phyloP scores from a whole-genome alignment of 176 grass and related monocot genomes.

The Dactylis glomerata region DNA sequence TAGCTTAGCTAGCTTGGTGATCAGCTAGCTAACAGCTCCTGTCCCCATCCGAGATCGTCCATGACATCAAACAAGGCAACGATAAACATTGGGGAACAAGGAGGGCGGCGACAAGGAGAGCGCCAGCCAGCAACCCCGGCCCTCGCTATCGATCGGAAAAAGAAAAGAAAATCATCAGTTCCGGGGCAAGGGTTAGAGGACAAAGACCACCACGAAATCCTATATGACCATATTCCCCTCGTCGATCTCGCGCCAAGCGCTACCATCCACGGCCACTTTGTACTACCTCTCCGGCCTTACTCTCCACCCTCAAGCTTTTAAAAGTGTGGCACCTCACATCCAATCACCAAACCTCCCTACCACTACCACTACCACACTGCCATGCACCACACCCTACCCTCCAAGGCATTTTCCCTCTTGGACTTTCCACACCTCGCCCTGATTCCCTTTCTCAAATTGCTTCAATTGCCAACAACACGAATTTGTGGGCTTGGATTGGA shows the following conservation, averaged over 20 bases:
- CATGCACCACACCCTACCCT: slow-evolving; percentile 10
- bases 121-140: slow-evolving; percentile 14
- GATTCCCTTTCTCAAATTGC: slow-evolving; percentile 65
- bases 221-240: slow-evolving; percentile 73
- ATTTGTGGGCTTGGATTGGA: slow-evolving; percentile 29
- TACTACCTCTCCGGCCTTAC: slow-evolving; percentile 68
- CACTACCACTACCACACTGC: background rate
- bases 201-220: slow-evolving; percentile 68
- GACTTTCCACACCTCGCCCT: slow-evolving; percentile 57
- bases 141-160: slow-evolving; percentile 5
- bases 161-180: slow-evolving; percentile 20
- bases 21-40: slow-evolving; percentile 3
- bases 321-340: slow-evolving; percentile 77
- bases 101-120: slow-evolving; percentile 15
- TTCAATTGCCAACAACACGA: slow-evolving; percentile 5
- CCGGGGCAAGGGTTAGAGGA: slow-evolving; percentile 51
- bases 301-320: slow-evolving; percentile 35
- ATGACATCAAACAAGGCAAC: slow-evolving; percentile 43
- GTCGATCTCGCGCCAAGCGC: slow-evolving; percentile 57
- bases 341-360: slow-evolving; percentile 51
- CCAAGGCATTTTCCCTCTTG: slow-evolving; percentile 49
- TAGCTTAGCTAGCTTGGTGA: background rate
- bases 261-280: slow-evolving; percentile 57
- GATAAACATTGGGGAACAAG: slow-evolving; percentile 41
- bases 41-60: slow-evolving; percentile 41